Base-by-base conservation (phyloP, 2,329 filamentous ascomycete species). In the Calonectria fujianensis region DNA sequence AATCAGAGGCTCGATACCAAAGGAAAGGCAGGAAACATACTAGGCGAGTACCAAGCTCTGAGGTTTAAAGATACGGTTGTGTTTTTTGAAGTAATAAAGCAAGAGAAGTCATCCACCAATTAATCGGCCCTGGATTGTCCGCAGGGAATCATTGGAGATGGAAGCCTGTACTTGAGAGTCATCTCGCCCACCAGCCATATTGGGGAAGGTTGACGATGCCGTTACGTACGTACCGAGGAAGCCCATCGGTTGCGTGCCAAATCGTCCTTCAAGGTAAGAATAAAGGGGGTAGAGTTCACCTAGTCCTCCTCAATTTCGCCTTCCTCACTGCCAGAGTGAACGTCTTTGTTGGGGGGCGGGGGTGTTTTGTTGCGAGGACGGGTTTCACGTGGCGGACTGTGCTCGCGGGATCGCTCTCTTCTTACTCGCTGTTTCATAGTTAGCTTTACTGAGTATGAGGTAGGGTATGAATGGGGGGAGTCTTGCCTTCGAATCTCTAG, bases 251-350 rank as follows among this genome's bases (percentile, higher is more conserved):
- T 69, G 72, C 64, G 63, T 73, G 59, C 39, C 57, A 67, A 59
- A 66, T 68, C 50, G 27, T 66, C 64, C 67, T 74, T 61, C 66
- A 70, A 59, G 57, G 51, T 37, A 51, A 75, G 37, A 70, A 63
- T 59, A 52, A 32, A 52, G 73, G 27, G 69, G 66, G 61, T 52
- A 24, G 39, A 64, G 72, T 41, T 54, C 57, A 73, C 68, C 32
- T 70, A 54, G 41, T 82, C 91, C 88, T 98, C 96, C 85, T 98
- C 97, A 80, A 99, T 98, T 87, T 99, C 97, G 68, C 97, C 97
- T 86, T 99, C 97, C 86, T 99, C 97, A 82, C 96, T 98, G 69
- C 97, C 97, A 74, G 89, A 91, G 63, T 89, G 88, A 67, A 92
- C 88, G 77, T 94, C 92, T 81, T 87, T 87, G 48, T 77, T 74